Evolutionary conservation across 1,284 basidiomycete genomes (phyloP), one percentile per base, ranked within the genome.

Genomic region (Cutaneotrichosporon sp.): DNA sequence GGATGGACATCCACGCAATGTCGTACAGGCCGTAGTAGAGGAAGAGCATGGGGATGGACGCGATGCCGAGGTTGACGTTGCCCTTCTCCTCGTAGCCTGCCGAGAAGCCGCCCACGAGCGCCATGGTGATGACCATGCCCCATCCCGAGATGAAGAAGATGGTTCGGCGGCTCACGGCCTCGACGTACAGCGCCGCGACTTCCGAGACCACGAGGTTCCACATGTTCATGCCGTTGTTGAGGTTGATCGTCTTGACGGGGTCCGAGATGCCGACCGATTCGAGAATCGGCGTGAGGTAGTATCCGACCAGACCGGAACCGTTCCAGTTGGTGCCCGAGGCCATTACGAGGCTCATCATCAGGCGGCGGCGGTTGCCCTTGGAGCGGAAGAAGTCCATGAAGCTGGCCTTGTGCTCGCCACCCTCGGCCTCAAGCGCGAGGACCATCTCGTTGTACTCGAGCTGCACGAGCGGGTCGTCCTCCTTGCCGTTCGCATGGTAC

Each of bases 401-500:
- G 6, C 27, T 20, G n/a, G 59, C 56, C 50, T 53, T 29, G 51
- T 58, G 64, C 33, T 67, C 55, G 43, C 81, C 77, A 2, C 82
- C 82, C 58, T 80, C 79, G 51, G 69, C 68, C 13, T 68, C 63
- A 16, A 80, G 66, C 51, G 74, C 71, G 22, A 59, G 58, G 42
- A 82, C 73, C 66, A 60, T 60, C 54, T 60, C 59, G 29, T 60
- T 34, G 47, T 82, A 79, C 62, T 82, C 81, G 27, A 65, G 70
- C 54, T 50, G 59, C 3, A 60, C 59, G 6, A 60, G 46, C 3
- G 46, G 77, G 36, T 82, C 80, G 49, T 73, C 49, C 6, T 42
- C 24, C 54, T 75, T 63, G 14, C 73, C 74, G 45, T 66, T 83
- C 4, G 85, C 85, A 71, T 90, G 88, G 67, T 86, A 88, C 66